Percentiles rank a stretch among this genome's conserved stretches.
Conservation (phyloP, 2,329 filamentous ascomycete species). For the Exutisphaerella laricina region DNA sequence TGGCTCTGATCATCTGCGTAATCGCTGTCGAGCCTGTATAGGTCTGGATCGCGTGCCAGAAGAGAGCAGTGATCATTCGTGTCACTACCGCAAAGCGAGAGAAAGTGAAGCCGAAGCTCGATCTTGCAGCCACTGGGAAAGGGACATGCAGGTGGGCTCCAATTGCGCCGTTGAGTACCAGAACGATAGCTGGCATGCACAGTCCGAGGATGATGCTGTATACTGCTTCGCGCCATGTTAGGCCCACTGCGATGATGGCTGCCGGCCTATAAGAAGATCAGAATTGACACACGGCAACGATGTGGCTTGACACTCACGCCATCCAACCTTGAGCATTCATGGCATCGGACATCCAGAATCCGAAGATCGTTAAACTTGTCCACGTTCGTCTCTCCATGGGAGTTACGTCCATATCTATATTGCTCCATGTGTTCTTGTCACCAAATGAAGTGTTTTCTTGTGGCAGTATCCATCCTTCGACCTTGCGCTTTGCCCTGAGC, state of each 20-base stretch:
- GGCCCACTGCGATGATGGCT: constrained; percentile 43
- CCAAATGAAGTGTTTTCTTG: constrained; percentile 38
- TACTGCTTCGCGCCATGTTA: constrained; percentile 39
- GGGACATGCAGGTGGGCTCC: constrained; percentile 48
- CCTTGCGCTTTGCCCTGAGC: constrained; percentile 33
- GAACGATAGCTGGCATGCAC: constrained; percentile 27
- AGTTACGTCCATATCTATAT: constrained; percentile 43
- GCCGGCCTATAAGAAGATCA: no score
- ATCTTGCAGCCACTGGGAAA: constrained; percentile 52
- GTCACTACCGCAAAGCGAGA: constrained; percentile 52
- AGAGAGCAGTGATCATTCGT: constrained; percentile 50
- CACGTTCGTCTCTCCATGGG: constrained; percentile 43
- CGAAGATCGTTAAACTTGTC: constrained; percentile 39
- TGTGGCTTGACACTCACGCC: constrained; percentile 28
- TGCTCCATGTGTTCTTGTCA: constrained; percentile 39
- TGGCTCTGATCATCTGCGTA: constrained; percentile 49
- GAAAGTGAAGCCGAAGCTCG: constrained; percentile 54
- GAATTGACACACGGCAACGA: no score
- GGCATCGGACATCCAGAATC: constrained; percentile 45
- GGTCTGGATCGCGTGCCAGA: constrained; percentile 63
- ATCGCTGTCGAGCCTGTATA: constrained; percentile 56
- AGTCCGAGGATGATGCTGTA: constrained; percentile 33
- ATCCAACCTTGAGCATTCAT: constrained; percentile 38
- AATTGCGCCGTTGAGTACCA: constrained; percentile 41
- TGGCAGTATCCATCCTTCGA: constrained; percentile 39